Evolutionary conservation across 495 filamentous ascomycete genomes (phyloP).

Genomic region (Hyaloscypha finlandica): DNA sequence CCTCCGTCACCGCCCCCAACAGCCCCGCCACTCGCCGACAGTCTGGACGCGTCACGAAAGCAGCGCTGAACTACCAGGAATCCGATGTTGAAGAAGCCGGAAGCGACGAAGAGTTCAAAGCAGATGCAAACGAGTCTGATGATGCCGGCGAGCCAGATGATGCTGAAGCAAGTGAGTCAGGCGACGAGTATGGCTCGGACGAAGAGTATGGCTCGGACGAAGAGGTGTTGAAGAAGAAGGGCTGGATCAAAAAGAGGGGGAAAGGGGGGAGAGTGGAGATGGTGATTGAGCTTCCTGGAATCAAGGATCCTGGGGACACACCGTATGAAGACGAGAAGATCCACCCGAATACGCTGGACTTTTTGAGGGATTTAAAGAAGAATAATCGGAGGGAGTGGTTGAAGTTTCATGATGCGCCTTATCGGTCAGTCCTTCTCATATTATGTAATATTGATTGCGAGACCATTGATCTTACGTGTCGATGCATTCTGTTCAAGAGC

Average conservation of each 20-base stretch:
- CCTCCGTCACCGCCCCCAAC: not conserved
- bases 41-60: conserved; percentile 19
- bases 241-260: conserved; percentile 9
- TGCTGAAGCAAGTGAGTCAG: not conserved
- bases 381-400: conserved; percentile 85
- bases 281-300: conserved; percentile 69
- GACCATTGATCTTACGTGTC: no score
- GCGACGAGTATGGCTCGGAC: conserved; percentile 17
- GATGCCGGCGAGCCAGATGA: conserved; percentile 8
- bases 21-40: conserved; percentile 14
- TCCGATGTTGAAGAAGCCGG: conserved; percentile 13
- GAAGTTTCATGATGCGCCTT: conserved; percentile 45
- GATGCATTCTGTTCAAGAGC: no score
- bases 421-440: conserved; percentile 42
- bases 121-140: not conserved
- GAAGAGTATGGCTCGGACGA: conserved; percentile 30
- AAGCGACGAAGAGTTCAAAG: conserved; percentile 14
- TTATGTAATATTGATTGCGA: not conserved
- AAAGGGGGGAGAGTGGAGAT: conserved; percentile 29
- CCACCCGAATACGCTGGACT: conserved; percentile 81
- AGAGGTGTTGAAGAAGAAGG: conserved; percentile 24
- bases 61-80: conserved; percentile 13
- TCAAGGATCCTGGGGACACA: conserved; percentile 64
- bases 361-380: conserved; percentile 69
- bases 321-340: conserved; percentile 69